These are phyloP conservation scores for Butyriboletus pseudospeciosus DNA, from an alignment of 1,284 basidiomycete genomes.

Conservation along the genomic window DNA sequence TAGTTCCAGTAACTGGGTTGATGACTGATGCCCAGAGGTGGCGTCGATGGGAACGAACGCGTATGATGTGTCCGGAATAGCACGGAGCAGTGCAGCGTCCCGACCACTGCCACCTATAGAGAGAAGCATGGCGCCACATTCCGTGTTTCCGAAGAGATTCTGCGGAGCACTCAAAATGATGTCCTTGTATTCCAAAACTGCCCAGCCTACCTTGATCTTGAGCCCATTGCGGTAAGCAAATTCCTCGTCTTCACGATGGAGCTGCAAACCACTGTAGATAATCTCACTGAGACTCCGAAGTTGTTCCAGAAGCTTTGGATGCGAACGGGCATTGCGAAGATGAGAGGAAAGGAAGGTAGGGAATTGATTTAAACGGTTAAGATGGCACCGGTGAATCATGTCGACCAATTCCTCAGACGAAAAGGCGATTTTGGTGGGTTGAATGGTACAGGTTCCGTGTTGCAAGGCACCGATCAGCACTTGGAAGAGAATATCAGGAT, in stretches of 20 bases:
- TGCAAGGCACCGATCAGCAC: slow-evolving; percentile 67
- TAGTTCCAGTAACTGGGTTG: slow-evolving; percentile 54
- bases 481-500: slow-evolving; percentile 22
- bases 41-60: slow-evolving; percentile 52
- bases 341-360: slow-evolving; percentile 60
- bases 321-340: slow-evolving; percentile 54
- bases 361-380: slow-evolving; percentile 70
- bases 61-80: slow-evolving; percentile 55
- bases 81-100: slow-evolving; percentile 45
- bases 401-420: slow-evolving; percentile 63
- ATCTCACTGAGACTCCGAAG: slow-evolving; percentile 57
- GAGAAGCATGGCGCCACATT: slow-evolving; percentile 62
- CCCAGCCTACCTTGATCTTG: slow-evolving; percentile 47
- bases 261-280: slow-evolving; percentile 56
- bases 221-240: slow-evolving; percentile 58
- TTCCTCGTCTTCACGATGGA: slow-evolving; percentile 60
- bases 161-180: slow-evolving; percentile 23
- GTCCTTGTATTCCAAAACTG: slow-evolving; percentile 1
- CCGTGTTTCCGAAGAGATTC: slow-evolving; percentile 72
- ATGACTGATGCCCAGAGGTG: slow-evolving; percentile 45
- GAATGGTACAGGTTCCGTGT: slow-evolving; percentile 65
- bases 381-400: slow-evolving; percentile 62
- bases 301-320: slow-evolving; percentile 57
- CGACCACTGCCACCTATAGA: slow-evolving; percentile 46
- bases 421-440: slow-evolving; percentile 60